Evolutionary conservation across 169 alveolate genomes (phyloP), one percentile per base, ranked within the genome.

Genomic region (Eimeria brunetti): DNA sequence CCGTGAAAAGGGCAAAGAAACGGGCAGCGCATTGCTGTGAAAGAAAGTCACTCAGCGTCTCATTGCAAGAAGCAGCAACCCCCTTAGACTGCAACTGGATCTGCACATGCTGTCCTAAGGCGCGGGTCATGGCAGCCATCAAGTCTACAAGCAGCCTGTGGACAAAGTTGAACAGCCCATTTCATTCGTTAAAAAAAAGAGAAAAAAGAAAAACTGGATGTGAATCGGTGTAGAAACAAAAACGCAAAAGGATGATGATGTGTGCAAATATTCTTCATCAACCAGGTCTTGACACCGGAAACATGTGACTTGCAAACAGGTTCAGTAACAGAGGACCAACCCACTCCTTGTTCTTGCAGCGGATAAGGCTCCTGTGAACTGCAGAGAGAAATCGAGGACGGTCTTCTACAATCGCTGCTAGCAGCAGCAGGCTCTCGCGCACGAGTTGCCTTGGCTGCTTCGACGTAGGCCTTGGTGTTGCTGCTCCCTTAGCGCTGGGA

Each of bases 101-200:
- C 64, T 86, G 92, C 60, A 86, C 92, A 56, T 86, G 92, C 83
- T 86, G 92, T 33, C 81, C 92, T 83, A 86, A 44, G 22, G 92
- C 92, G 62, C 92, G 92, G 14, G 92, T 62, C 92, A 86, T 86
- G 22, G 92, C 80, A 49, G 92, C 92, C 92, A 86, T 86, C 92
- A 86, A 86, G 73, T 86, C 92, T 33, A 86, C 80, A 20, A 86
- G 92, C 67, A 86, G 41, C 36, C 92, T 86, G 92, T 18, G 33
- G 20, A 24, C 80, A 62, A 69, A 36, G 76, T 60, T 27, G 11
- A 14, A 38, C 92, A 38, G 20, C 41, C 56, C 51, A 6, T 1
- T 2, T 38, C 56, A 38, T 22, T 38, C 83, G 30, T 73, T 16
- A 0, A 18, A 30, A 73, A 38, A 7, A 2, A 1, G 33, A 33